Evolutionary conservation across 2,329 filamentous ascomycete genomes (phyloP).

Genomic region (Zymoseptoria crescenta): DNA sequence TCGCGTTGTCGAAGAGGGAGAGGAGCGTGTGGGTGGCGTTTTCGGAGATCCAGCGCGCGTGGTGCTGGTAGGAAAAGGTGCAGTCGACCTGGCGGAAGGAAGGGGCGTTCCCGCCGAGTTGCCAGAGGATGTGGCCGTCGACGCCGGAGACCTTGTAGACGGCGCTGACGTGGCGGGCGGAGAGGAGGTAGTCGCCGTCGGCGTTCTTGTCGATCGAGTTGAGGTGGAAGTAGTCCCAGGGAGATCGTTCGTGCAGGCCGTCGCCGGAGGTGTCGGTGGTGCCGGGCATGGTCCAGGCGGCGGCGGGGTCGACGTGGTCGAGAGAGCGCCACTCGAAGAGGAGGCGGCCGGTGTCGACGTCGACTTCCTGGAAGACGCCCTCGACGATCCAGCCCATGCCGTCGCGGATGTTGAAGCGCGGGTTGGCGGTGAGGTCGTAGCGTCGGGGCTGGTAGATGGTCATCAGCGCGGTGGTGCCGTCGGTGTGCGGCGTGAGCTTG

Average conservation of each 20-base stretch:
- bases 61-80: slow-evolving; percentile 46
- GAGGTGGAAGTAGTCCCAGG: slow-evolving; percentile 51
- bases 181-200: slow-evolving; percentile 43
- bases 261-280: slow-evolving; percentile 39
- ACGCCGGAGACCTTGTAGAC: slow-evolving; percentile 43
- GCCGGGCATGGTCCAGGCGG: slow-evolving; percentile 40
- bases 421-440: slow-evolving; percentile 40
- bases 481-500: slow-evolving; percentile 36
- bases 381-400: slow-evolving; percentile 47
- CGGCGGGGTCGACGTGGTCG: slow-evolving; percentile 47
- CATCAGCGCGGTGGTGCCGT: slow-evolving; percentile 34
- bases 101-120: slow-evolving; percentile 42
- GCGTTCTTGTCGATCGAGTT: slow-evolving; percentile 46
- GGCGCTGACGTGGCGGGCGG: slow-evolving; percentile 39
- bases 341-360: slow-evolving; percentile 48
- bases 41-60: slow-evolving; percentile 42
- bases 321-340: slow-evolving; percentile 54
- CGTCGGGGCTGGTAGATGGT: slow-evolving; percentile 33
- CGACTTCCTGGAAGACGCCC: slow-evolving; percentile 47
- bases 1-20: slow-evolving; percentile 49
- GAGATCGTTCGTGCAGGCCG: slow-evolving; percentile 38
- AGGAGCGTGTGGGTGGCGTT: slow-evolving; percentile 43
- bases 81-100: slow-evolving; percentile 43
- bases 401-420: slow-evolving; percentile 29
- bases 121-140: slow-evolving; percentile 43